A percentile compares a stretch with the other conserved stretches of the same genome.
These are phyloP conservation scores for Monotropa hypopitys DNA, from an alignment of 179 eudicot species.

Conservation along the genomic window DNA sequence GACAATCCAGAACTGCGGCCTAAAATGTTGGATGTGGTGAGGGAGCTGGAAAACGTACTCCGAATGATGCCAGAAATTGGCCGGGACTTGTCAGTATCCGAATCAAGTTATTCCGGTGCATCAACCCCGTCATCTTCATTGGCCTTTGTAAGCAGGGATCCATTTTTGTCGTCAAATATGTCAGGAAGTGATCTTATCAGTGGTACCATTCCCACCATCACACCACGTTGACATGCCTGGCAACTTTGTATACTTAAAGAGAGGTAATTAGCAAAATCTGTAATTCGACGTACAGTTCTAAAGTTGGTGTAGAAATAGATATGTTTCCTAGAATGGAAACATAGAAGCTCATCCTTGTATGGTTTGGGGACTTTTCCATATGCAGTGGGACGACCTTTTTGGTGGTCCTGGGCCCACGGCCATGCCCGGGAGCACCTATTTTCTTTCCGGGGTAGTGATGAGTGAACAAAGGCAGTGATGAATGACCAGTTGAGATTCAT, in stretches of 20 bases:
- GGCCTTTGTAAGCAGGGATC: slow-evolving; percentile 10
- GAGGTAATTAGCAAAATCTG: background rate
- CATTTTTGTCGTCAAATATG: slow-evolving; percentile 21
- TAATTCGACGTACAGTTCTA: background rate
- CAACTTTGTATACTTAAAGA: background rate
- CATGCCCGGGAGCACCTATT: too few species aligned
- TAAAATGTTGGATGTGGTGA: slow-evolving; percentile 54
- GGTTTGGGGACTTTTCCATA: background rate
- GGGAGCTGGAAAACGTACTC: slow-evolving; percentile 49
- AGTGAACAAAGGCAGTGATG: too few species aligned
- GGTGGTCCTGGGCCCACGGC: too few species aligned
- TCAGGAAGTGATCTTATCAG: slow-evolving; percentile 38
- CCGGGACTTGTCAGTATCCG: slow-evolving; percentile 22
- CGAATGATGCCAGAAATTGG: slow-evolving; percentile 28
- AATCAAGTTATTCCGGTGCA: slow-evolving; percentile 24
- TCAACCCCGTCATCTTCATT: slow-evolving; percentile 24
- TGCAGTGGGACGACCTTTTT: too few species aligned
- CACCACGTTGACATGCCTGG: slow-evolving; percentile 30
- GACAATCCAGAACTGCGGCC: slow-evolving; percentile 50
- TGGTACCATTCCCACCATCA: slow-evolving; percentile 15
- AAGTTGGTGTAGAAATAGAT: background rate
- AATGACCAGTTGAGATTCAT: background rate
- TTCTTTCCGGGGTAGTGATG: too few species aligned
- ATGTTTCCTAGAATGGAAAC: background rate
- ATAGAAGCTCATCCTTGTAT: background rate